Percentiles rank a stretch among this genome's conserved stretches.
phyloP scores from a whole-genome alignment of 345 rosid genomes.

The Eutrema japonicum region DNA sequence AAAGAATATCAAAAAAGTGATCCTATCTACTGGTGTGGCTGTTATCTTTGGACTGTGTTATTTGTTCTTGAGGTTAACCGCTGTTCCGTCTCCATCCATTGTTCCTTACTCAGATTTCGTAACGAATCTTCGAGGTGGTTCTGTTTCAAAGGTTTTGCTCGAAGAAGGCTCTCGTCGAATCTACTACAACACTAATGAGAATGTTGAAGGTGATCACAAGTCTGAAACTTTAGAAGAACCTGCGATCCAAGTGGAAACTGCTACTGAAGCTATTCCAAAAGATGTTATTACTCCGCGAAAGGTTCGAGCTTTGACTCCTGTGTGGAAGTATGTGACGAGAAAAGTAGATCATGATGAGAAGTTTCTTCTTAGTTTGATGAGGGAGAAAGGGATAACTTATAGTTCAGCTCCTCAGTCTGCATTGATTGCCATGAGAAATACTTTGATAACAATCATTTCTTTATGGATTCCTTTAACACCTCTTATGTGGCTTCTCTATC shows the following conservation, averaged over 20 bases:
- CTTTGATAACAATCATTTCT: constrained; percentile 68
- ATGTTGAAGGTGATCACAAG: constrained; percentile 28
- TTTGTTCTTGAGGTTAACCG: constrained; percentile 70
- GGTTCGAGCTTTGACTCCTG: constrained; percentile 52
- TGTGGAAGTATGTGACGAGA: constrained; percentile 83
- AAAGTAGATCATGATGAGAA: constrained; percentile 91
- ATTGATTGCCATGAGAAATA: constrained; percentile 67
- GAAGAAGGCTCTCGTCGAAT: constrained; percentile 96
- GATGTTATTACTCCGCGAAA: constrained; percentile 40
- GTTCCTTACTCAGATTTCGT: constrained; percentile 90
- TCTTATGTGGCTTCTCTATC: constrained; percentile 94
- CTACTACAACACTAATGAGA: constrained; percentile 58
- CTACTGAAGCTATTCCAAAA: constrained; percentile 37
- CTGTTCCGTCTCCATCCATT: constrained; percentile 67
- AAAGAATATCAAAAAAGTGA: constrained; percentile 61
- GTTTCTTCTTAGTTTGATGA: constrained; percentile 86
- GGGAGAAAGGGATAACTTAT: constrained; percentile 80
- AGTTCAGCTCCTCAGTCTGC: constrained; percentile 91
- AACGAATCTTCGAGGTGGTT: constrained; percentile 65
- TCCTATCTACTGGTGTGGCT: constrained; percentile 54
- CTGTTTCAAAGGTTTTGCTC: constrained; percentile 71
- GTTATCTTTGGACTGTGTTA: constrained; percentile 65
- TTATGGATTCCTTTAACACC: constrained; percentile 92
- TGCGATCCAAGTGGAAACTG: constrained; percentile 28
- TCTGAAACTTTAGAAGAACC: constrained; percentile 51